Percentiles rank a stretch among this genome's conserved stretches.
Conservation (phyloP, 345 rosid species). For the Linum trigynum region DNA sequence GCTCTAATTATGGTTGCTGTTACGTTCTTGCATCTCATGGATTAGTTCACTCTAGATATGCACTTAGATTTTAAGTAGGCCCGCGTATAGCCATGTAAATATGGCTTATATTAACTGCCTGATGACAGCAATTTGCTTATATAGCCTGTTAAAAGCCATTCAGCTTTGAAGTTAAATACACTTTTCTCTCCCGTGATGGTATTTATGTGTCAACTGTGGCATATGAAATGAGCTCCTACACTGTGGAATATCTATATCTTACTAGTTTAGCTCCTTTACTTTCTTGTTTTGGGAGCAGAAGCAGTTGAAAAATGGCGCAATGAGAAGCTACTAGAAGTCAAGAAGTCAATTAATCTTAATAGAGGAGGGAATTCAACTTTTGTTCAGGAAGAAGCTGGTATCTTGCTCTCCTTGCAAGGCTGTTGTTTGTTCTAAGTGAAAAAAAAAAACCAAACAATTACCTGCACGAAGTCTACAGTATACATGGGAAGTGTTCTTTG, state of each 20-base stretch:
- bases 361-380: constrained; percentile 38
- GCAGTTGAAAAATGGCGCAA: constrained; percentile 82
- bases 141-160: no score
- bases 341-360: constrained; percentile 34
- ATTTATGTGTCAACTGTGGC: no score
- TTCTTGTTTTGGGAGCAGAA: constrained; percentile 42
- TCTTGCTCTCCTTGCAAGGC: neutral
- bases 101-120: no score
- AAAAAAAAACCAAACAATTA: neutral
- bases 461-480: constrained; percentile 1
- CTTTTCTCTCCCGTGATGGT: no score
- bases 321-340: constrained; percentile 66
- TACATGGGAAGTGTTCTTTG: constrained; percentile 10
- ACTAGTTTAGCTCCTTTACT: neutral
- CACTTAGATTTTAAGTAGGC: neutral
- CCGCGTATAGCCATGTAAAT: no score
- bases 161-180: no score
- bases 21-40: neutral
- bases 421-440: constrained; percentile 1
- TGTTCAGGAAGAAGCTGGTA: constrained; percentile 75
- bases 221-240: no score
- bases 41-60: neutral
- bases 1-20: neutral
- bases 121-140: no score
- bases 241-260: no score